Conservation (phyloP, 345 rosid genomes). For the Microthlaspi erraticum region DNA sequence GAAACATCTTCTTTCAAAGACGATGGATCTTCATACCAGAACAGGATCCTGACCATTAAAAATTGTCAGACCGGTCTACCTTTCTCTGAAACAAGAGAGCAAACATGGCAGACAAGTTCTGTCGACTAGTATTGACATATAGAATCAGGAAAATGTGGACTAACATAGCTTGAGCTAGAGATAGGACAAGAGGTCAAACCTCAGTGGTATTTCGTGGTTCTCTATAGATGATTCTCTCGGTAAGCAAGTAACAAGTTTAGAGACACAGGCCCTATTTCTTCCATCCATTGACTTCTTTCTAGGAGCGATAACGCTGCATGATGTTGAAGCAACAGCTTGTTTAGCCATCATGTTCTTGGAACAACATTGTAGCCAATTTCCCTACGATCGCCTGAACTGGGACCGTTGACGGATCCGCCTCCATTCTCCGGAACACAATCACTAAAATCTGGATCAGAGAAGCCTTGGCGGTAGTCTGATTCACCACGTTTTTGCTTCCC, state of each 20-base stretch:
- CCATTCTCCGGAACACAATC: conserved; percentile 97
- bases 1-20: too few relatives aligned
- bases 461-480: conserved; percentile 95
- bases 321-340: conserved; percentile 62
- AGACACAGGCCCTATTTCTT: too few relatives aligned
- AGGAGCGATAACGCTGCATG: conserved; percentile 38
- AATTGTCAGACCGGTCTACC: too few relatives aligned
- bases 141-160: too few relatives aligned
- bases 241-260: too few relatives aligned
- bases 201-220: too few relatives aligned
- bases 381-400: conserved; percentile 91
- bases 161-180: conserved; percentile 6
- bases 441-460: conserved; percentile 93
- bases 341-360: too few relatives aligned
- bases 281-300: conserved; percentile 29
- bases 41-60: too few relatives aligned
- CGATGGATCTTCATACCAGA: too few relatives aligned
- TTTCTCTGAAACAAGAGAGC: conserved; percentile 36
- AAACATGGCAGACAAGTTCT: conserved; percentile 18
- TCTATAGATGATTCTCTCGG: too few relatives aligned
- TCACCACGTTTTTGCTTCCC: conserved; percentile 90
- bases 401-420: conserved; percentile 89
- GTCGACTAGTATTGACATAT: not conserved
- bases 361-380: conserved; percentile 45
- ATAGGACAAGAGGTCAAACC: too few relatives aligned